phyloP scores from a whole-genome alignment of 2,329 filamentous ascomycete species.

The Penicillium freii region DNA sequence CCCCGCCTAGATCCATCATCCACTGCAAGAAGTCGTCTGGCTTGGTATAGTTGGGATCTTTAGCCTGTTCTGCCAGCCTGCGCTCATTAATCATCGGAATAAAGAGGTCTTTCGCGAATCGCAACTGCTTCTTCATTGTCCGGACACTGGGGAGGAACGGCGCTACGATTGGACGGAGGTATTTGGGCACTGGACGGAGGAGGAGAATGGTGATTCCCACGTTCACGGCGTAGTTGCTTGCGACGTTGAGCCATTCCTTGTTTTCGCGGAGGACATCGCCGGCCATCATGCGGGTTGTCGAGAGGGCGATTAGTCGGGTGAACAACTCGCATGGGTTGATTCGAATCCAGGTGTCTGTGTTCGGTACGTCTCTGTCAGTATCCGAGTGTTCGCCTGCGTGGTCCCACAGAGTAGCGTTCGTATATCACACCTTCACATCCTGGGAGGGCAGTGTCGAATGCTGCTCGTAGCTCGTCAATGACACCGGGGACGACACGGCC shows the following conservation, averaged over 20 bases:
- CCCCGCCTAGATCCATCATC: slow-evolving; percentile 32
- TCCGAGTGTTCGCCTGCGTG: neutral
- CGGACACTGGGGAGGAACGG: slow-evolving; percentile 36
- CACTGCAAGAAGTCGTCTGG: slow-evolving; percentile 35
- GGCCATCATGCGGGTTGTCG: slow-evolving; percentile 44
- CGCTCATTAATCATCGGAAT: slow-evolving; percentile 34
- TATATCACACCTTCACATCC: slow-evolving; percentile 22
- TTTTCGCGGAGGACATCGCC: slow-evolving; percentile 39
- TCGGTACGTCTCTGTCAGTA: neutral
- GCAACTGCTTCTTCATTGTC: slow-evolving; percentile 31
- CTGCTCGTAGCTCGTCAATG: slow-evolving; percentile 28
- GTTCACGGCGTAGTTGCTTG: slow-evolving; percentile 37
- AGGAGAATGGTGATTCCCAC: slow-evolving; percentile 33
- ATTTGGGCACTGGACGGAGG: slow-evolving; percentile 36
- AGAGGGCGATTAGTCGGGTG: slow-evolving; percentile 37
- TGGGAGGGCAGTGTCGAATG: slow-evolving; percentile 25
- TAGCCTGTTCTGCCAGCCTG: slow-evolving; percentile 18
- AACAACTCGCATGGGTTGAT: slow-evolving; percentile 28
- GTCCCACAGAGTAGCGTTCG: neutral
- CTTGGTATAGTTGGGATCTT: slow-evolving; percentile 20
- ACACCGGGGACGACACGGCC: slow-evolving; percentile 26
- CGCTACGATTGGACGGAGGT: slow-evolving; percentile 36
- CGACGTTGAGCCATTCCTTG: slow-evolving; percentile 38
- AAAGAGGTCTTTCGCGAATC: slow-evolving; percentile 35
- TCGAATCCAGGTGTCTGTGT: slow-evolving; percentile 24